These are phyloP conservation scores for Schizosaccharomyces pombe DNA, from an alignment of 805 yeast species.

Conservation along the genomic window DNA sequence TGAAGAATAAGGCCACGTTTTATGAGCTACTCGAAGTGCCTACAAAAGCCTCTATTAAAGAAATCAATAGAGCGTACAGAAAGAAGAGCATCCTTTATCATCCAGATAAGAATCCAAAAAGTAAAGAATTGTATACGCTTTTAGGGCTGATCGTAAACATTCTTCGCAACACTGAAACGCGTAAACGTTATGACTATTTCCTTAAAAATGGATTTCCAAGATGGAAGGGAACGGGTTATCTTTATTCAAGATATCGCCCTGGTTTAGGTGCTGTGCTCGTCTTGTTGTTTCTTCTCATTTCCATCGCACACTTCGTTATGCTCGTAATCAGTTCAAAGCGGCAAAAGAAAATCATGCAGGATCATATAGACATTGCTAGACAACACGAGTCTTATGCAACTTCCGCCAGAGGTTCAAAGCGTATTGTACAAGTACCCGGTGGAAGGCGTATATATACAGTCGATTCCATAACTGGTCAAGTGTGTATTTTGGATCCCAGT, in stretches of 20 bases:
- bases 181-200: constrained; percentile 66
- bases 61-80: constrained; percentile 22
- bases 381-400: neutral
- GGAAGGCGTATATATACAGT: neutral
- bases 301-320: constrained; percentile 34
- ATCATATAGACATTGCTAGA: constrained; percentile 15
- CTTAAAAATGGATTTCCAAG: constrained; percentile 64
- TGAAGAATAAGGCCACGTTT: neutral
- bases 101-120: constrained; percentile 56
- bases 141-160: constrained; percentile 56
- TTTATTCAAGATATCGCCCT: constrained; percentile 43
- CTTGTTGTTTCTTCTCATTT: constrained; percentile 27
- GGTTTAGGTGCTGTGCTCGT: constrained; percentile 28
- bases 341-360: constrained; percentile 29
- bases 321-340: constrained; percentile 31
- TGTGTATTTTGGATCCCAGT: neutral
- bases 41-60: neutral
- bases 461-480: neutral
- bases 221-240: constrained; percentile 47
- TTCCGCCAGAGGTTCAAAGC: neutral
- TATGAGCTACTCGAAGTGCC: neutral
- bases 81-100: constrained; percentile 49
- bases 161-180: constrained; percentile 33
- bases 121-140: constrained; percentile 51
- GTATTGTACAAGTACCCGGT: neutral